Conservation (phyloP, 106 monocot genomes). For the Dioscorea alata region DNA sequence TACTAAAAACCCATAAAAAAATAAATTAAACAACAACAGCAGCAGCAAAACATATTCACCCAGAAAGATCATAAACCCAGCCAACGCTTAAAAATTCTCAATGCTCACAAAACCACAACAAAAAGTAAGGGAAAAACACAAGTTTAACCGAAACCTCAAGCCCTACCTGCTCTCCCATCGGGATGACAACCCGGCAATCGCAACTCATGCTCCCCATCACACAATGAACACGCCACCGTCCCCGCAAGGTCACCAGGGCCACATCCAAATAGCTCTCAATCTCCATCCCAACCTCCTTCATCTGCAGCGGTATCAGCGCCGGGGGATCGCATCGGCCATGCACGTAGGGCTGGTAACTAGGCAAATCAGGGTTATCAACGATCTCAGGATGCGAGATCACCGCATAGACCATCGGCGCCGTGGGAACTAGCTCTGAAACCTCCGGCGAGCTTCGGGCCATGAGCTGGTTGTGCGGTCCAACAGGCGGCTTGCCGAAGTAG, state of each 20-base stretch:
- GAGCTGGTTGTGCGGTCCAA: slow-evolving; percentile 1
- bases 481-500: slow-evolving; percentile 31
- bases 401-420: slow-evolving; percentile 76
- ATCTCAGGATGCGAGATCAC: slow-evolving; percentile 68
- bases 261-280: slow-evolving; percentile 56
- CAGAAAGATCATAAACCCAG: too few species aligned
- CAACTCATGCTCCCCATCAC: slow-evolving; percentile 65
- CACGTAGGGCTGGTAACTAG: slow-evolving; percentile 98
- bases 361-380: slow-evolving; percentile 92
- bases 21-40: background rate
- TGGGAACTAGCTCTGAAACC: slow-evolving; percentile 33
- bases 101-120: too few species aligned
- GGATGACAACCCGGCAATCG: slow-evolving; percentile 75
- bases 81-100: too few species aligned
- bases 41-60: too few species aligned
- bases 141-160: too few species aligned
- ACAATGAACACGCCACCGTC: slow-evolving; percentile 85
- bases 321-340: slow-evolving; percentile 83
- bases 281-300: slow-evolving; percentile 51
- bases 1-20: too few species aligned
- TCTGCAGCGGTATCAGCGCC: slow-evolving; percentile 85
- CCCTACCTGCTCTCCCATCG: slow-evolving; percentile 77
- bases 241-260: slow-evolving; percentile 46
- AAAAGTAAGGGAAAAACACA: too few species aligned
- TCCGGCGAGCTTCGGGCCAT: slow-evolving; percentile 22